Evolutionary conservation across 2,329 filamentous ascomycete species (phyloP).

Genomic region (Claviceps pazoutovae): DNA sequence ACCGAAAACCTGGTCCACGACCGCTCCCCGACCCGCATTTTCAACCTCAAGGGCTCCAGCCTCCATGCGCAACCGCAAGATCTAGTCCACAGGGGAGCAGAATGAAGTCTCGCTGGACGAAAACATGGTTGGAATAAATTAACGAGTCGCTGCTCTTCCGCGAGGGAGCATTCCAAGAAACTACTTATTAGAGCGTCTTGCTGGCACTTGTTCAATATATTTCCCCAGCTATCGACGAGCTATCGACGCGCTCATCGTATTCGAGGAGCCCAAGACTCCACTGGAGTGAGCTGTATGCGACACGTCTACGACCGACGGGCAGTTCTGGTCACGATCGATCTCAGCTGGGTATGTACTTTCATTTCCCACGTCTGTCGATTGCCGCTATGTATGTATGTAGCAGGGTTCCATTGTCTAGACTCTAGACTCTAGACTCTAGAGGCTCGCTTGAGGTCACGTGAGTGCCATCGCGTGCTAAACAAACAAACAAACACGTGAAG

Average conservation of each 20-base stretch:
- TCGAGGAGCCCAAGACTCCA: slow-evolving; percentile 21
- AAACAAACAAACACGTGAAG: no score
- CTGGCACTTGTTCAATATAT: slow-evolving; percentile 53
- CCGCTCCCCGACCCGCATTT: no score
- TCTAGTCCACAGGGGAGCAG: slow-evolving; percentile 44
- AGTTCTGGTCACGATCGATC: background rate
- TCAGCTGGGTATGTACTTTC: no score
- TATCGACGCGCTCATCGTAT: slow-evolving; percentile 21
- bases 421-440: no score
- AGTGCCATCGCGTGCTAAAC: no score
- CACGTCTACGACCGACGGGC: background rate
- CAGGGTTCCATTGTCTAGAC: no score
- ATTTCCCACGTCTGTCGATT: no score
- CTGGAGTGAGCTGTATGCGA: background rate
- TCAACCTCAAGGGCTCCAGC: no score
- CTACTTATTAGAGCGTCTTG: slow-evolving; percentile 74
- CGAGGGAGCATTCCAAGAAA: slow-evolving; percentile 91
- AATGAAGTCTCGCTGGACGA: slow-evolving; percentile 95
- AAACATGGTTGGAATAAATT: slow-evolving; percentile 96
- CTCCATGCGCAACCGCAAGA: no score
- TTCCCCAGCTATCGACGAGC: slow-evolving; percentile 22
- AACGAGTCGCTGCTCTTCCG: slow-evolving; percentile 90
- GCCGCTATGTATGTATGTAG: no score
- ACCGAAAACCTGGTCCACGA: no score
- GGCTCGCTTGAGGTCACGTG: no score